These are phyloP conservation scores for Phaeophleospora eucalypticola DNA, from an alignment of 2,329 filamentous ascomycete genomes.

Conservation along the genomic window DNA sequence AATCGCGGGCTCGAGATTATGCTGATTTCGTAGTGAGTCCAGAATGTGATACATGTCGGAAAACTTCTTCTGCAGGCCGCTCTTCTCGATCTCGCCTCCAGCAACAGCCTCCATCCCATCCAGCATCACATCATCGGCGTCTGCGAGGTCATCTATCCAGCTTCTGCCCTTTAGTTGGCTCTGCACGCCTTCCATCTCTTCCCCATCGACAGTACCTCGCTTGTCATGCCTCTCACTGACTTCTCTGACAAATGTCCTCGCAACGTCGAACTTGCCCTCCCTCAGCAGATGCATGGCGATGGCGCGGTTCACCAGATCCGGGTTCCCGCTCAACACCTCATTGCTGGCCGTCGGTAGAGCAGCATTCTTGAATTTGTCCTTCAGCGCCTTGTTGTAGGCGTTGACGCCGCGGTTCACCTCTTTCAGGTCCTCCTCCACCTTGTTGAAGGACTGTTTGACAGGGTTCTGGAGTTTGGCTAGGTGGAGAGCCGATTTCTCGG, in stretches of 20 bases:
- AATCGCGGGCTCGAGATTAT: constrained; percentile 78
- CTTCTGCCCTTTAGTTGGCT: constrained; percentile 8
- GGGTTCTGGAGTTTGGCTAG: constrained; percentile 84
- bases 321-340: constrained; percentile 72
- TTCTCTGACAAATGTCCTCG: constrained; percentile 78
- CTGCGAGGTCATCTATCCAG: constrained; percentile 22
- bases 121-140: constrained; percentile 19
- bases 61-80: constrained; percentile 72
- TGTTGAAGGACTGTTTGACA: constrained; percentile 74
- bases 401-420: constrained; percentile 77
- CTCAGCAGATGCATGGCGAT: constrained; percentile 95
- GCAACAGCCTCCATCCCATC: constrained; percentile 16
- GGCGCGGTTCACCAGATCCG: constrained; percentile 79
- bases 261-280: constrained; percentile 88
- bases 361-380: constrained; percentile 69
- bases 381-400: constrained; percentile 78
- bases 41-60: constrained; percentile 87
- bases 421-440: constrained; percentile 75
- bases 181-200: constrained; percentile 8
- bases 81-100: constrained; percentile 13
- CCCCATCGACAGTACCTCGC: constrained; percentile 2
- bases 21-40: constrained; percentile 64
- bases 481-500: constrained; percentile 65
- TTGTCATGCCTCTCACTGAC: constrained; percentile 36
- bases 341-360: constrained; percentile 71